A percentile compares a stretch with the other conserved stretches of the same genome.
Evolutionary conservation across 2,329 filamentous ascomycete species (phyloP).

Genomic region (Colletotrichum sp.): DNA sequence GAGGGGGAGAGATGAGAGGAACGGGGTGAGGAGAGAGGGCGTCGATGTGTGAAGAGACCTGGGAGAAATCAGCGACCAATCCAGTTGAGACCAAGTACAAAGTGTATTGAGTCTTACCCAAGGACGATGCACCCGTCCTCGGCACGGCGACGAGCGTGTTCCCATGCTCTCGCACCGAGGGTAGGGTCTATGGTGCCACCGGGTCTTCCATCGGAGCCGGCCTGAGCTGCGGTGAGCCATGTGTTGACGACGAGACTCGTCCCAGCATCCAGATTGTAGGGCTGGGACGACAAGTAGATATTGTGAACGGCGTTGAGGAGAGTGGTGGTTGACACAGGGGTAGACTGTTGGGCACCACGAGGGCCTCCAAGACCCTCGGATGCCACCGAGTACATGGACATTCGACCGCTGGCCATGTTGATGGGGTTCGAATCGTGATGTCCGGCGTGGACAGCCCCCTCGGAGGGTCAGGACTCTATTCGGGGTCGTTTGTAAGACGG

Average conservation of each 20-base stretch:
- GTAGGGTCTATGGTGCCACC: constrained; percentile 83
- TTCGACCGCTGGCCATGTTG: constrained; percentile 63
- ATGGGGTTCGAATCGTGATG: constrained; percentile 27
- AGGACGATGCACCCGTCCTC: constrained; percentile 94
- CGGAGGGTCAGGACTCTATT: constrained; percentile 14
- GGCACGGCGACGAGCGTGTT: constrained; percentile 91
- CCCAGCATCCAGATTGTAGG: constrained; percentile 87
- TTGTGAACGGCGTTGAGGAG: constrained; percentile 92
- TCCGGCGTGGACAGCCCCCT: constrained; percentile 45
- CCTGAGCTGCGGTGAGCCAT: constrained; percentile 82
- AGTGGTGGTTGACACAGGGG: constrained; percentile 90
- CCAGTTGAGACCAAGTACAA: not conserved
- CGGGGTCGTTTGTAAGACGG: constrained; percentile 10
- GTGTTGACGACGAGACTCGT: constrained; percentile 95
- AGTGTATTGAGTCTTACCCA: constrained; percentile 61
- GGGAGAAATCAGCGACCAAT: constrained; percentile 1
- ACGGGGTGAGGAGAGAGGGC: constrained; percentile 82
- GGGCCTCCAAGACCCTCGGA: constrained; percentile 66
- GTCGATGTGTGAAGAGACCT: constrained; percentile 90
- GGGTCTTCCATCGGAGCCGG: constrained; percentile 69
- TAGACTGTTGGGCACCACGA: constrained; percentile 68
- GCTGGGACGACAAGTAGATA: constrained; percentile 79
- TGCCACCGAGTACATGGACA: constrained; percentile 73
- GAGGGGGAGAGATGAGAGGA: constrained; percentile 81
- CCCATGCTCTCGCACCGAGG: constrained; percentile 85